Base-by-base conservation (phyloP, 192 early-diverging fungal genomes). In the Linderina pennispora region DNA sequence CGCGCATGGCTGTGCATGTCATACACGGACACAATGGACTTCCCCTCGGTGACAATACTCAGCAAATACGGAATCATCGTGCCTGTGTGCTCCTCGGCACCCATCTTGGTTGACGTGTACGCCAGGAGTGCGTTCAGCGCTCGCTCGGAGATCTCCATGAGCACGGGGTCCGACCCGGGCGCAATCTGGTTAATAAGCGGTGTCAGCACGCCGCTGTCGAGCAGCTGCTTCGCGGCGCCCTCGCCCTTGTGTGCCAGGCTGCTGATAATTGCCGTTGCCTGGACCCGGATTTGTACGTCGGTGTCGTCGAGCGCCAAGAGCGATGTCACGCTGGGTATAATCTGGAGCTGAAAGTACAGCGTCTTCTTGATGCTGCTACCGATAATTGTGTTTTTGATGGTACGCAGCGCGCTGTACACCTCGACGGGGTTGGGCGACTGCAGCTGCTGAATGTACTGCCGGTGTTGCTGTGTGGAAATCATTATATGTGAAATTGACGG, bases 361-460 rank as follows among this genome's bases (percentile, higher is more conserved):
- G 56, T 15, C 60, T 71, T 71, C 36, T 71, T 62, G 8, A 51
- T 39, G 40, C 46, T 63, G 60, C 67, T 71, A 45, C 67, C 67
- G 2, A 71, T 71, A 39, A 71, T 58, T 18, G 49, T 48, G 57
- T 71, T 71, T 43, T 71, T 71, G 32, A 71, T 71, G 23, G 52
- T 44, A 13, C 67, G 43, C 44, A 71, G 51, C 14, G 67, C 67
- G 15, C 44, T 21, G 37, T 71, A 71, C 19, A 71, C 67, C 43
- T 56, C 60, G 23, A 55, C 60, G 18, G 67, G 60, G 48, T 62
- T 47, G 24, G 50, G 37, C 38, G 67, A 71, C 39, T 53, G 60
- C 55, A 71, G 55, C 52, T 53, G 67, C 48, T 58, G 40, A 8
- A 71, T 28, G 14, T 39, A 44, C 22, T 47, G 44, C 3, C 32